Percentiles rank a stretch among this genome's conserved stretches.
Evolutionary conservation across 192 early-diverging fungal species (phyloP).

Genomic region (Gaertneriomyces sp.): DNA sequence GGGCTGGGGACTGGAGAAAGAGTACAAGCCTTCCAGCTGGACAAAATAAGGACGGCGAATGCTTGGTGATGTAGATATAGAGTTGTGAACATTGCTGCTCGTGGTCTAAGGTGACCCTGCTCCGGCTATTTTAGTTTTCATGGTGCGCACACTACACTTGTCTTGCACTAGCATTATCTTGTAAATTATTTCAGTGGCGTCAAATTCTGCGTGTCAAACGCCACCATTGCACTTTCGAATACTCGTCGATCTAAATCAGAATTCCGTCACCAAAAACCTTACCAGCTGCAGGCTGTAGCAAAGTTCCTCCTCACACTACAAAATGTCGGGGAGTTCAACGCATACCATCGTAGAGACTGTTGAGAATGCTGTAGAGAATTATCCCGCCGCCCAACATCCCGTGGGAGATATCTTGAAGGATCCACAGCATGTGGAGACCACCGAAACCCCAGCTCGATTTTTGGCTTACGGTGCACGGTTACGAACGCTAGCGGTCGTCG

Average conservation of each 20-base stretch:
- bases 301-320: too few relatives aligned
- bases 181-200: too few relatives aligned
- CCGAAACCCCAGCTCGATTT: slow-evolving; percentile 30
- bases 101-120: too few relatives aligned
- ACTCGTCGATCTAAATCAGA: too few relatives aligned
- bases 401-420: not conserved
- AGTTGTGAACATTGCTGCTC: too few relatives aligned
- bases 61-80: slow-evolving; percentile 28
- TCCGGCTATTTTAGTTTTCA: too few relatives aligned
- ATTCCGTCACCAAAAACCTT: not conserved
- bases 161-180: too few relatives aligned
- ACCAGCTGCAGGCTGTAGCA: not conserved
- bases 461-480: slow-evolving; percentile 29
- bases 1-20: slow-evolving; percentile 30
- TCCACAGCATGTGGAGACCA: slow-evolving; percentile 14
- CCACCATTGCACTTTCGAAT: too few relatives aligned
- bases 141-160: too few relatives aligned
- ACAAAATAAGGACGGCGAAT: slow-evolving; percentile 33
- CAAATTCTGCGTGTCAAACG: too few relatives aligned
- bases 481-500: slow-evolving; percentile 20
- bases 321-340: slow-evolving; percentile 5
- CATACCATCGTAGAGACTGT: slow-evolving; percentile 6
- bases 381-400: slow-evolving; percentile 11
- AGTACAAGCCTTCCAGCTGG: not conserved
- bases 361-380: slow-evolving; percentile 7